Evolutionary conservation across 2,329 filamentous ascomycete species (phyloP).

Genomic region (Lithohypha guttulata): DNA sequence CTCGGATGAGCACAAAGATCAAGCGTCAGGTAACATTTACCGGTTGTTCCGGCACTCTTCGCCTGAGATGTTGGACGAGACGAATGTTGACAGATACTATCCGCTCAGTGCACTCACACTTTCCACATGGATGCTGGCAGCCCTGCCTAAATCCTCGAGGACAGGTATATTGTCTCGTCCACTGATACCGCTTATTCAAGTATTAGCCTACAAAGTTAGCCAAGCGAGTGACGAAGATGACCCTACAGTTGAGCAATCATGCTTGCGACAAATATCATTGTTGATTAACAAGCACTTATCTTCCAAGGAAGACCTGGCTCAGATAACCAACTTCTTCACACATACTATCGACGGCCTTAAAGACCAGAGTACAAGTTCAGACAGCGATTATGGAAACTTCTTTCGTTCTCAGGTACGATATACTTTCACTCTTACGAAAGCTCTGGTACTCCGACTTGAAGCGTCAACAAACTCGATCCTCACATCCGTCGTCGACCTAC

Average conservation of each 20-base stretch:
- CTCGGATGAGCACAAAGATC: slow-evolving; percentile 40
- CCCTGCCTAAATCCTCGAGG: slow-evolving; percentile 17
- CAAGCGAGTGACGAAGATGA: slow-evolving; percentile 11
- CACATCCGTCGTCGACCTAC: slow-evolving; percentile 36
- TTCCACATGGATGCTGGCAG: slow-evolving; percentile 26
- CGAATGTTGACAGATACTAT: slow-evolving; percentile 14
- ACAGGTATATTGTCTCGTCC: slow-evolving; percentile 12
- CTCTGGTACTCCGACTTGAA: slow-evolving; percentile 45
- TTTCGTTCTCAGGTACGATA: slow-evolving; percentile 36
- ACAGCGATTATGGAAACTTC: slow-evolving; percentile 21
- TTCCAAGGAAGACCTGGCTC: slow-evolving; percentile 23
- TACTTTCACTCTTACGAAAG: slow-evolving; percentile 52
- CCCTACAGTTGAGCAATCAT: slow-evolving; percentile 10
- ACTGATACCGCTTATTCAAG: slow-evolving; percentile 17
- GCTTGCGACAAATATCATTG: slow-evolving; percentile 25
- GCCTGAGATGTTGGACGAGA: not conserved
- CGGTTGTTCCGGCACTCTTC: slow-evolving; percentile 36
- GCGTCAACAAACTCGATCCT: slow-evolving; percentile 41
- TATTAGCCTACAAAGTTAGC: slow-evolving; percentile 22
- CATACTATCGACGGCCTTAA: slow-evolving; percentile 19
- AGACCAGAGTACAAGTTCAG: not conserved
- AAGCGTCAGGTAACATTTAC: slow-evolving; percentile 45
- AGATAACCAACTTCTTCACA: slow-evolving; percentile 24
- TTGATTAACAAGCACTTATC: slow-evolving; percentile 31
- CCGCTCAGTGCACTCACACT: slow-evolving; percentile 35